These are phyloP conservation scores for Penicillium sp. DNA, from an alignment of 2,329 filamentous ascomycete genomes.

Conservation along the genomic window DNA sequence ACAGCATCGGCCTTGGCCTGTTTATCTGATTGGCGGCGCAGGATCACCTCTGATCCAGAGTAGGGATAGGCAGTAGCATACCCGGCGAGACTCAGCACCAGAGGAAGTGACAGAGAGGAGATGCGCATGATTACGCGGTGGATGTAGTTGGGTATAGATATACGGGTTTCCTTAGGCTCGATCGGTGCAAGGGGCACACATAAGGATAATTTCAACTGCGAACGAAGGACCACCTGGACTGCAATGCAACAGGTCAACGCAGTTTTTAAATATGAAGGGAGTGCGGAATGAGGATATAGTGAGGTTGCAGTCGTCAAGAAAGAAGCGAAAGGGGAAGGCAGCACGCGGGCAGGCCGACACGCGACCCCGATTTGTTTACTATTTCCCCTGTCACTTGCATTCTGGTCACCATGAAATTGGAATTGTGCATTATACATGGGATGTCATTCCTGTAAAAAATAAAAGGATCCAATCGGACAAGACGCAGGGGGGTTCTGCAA, in stretches of 20 bases:
- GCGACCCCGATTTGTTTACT: neutral
- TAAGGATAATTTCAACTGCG: slow-evolving; percentile 6
- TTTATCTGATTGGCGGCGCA: slow-evolving; percentile 7
- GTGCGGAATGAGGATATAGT: slow-evolving; percentile 6
- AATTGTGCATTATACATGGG: neutral
- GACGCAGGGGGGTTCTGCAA: slow-evolving; percentile 12
- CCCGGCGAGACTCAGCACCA: slow-evolving; percentile 24
- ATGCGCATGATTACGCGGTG: slow-evolving; percentile 23
- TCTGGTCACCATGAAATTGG: neutral
- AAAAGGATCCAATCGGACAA: neutral
- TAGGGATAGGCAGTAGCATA: slow-evolving; percentile 22
- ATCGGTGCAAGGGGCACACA: neutral
- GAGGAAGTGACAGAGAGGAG: slow-evolving; percentile 21
- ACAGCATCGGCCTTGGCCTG: slow-evolving; percentile 55
- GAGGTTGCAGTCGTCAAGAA: slow-evolving; percentile 7
- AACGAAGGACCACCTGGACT: slow-evolving; percentile 16
- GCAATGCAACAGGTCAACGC: slow-evolving; percentile 13
- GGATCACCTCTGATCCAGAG: slow-evolving; percentile 8
- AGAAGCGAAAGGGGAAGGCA: slow-evolving; percentile 3
- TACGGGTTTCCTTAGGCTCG: neutral
- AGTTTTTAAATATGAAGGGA: slow-evolving; percentile 16
- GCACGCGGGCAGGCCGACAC: slow-evolving; percentile 2
- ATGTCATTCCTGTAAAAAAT: neutral
- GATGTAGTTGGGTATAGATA: slow-evolving; percentile 2
- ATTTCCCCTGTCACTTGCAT: neutral